Evolutionary conservation across 805 yeast species (phyloP), one percentile per base, ranked within the genome.

Genomic region (Torulaspora delbrueckii): DNA sequence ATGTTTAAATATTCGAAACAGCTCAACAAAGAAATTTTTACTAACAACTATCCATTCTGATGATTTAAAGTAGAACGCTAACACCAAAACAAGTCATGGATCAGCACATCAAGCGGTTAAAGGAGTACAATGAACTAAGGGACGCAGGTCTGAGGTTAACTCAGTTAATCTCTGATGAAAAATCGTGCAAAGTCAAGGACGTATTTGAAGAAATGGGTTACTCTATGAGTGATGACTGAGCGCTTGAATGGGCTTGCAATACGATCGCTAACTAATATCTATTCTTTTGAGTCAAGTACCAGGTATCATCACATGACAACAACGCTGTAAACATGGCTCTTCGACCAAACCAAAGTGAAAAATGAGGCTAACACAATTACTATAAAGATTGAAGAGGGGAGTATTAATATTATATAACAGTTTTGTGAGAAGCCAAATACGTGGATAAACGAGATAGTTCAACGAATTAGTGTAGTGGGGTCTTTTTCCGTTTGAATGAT

Each of bases 81-180:
- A 22, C 43, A 3, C 76, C 81, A 1, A 74, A 71, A 33, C 62
- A 57, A 1, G 66, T 81, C 1, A 74, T 76, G n/a, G 68, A 70
- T 34, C 56, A 59, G 23, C 87, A 84, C 52, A 78, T 83, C 19
- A 57, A 60, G 23, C 69, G 71, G 42, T 62, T 83, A 32, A 78
- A 79, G 50, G 64, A 68, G 43, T 84, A 82, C 61, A 80, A 83
- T 55, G 86, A 81, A 48, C 62, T 84, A 19, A 75, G 77, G 54
- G 89, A 83, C 56, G 70, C 73, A 1, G 85, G 86, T 0, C 56
- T 81, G 43, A 72, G 75, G 5, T 58, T 84, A 49, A 74, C 80
- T 8, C 74, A 76, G 33, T 60, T 80, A 68, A 79, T 83, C 26
- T 84, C 86, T 0, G 79, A 77, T 42, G 83, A 79, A 48, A 69